Conservation (phyloP, 306 rosid species). For the Ormosia semicastrata region DNA sequence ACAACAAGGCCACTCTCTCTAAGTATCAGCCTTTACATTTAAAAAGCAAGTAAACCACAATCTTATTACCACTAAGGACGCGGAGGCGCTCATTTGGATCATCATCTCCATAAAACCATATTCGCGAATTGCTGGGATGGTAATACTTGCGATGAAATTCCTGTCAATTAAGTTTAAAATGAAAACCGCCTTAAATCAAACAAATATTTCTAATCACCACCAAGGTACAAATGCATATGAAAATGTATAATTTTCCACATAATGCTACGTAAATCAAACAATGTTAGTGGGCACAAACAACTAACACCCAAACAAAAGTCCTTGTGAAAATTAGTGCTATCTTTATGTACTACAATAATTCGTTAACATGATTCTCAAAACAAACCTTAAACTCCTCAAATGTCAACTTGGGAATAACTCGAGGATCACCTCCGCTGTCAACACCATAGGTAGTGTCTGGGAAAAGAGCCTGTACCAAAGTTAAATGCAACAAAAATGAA, state of each 20-base stretch:
- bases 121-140: constrained; percentile 92
- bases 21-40: constrained; percentile 13
- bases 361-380: constrained; percentile 9
- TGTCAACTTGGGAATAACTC: constrained; percentile 82
- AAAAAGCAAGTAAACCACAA: constrained; percentile 15
- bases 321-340: not conserved
- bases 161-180: constrained; percentile 46
- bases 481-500: constrained; percentile 25
- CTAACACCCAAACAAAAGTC: not conserved
- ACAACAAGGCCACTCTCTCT: not conserved
- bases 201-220: constrained; percentile 1
- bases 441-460: constrained; percentile 95
- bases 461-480: constrained; percentile 74
- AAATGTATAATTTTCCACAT: not conserved
- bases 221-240: not conserved
- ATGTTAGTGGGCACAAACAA: not conserved
- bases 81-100: constrained; percentile 90
- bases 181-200: not conserved
- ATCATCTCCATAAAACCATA: constrained; percentile 99
- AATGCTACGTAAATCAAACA: constrained; percentile 12
- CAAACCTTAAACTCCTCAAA: constrained; percentile 90
- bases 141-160: constrained; percentile 93
- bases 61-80: constrained; percentile 66
- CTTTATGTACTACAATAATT: not conserved
- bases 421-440: constrained; percentile 98